Conservation (phyloP, 306 rosid genomes). For the Vigna hirtella region DNA sequence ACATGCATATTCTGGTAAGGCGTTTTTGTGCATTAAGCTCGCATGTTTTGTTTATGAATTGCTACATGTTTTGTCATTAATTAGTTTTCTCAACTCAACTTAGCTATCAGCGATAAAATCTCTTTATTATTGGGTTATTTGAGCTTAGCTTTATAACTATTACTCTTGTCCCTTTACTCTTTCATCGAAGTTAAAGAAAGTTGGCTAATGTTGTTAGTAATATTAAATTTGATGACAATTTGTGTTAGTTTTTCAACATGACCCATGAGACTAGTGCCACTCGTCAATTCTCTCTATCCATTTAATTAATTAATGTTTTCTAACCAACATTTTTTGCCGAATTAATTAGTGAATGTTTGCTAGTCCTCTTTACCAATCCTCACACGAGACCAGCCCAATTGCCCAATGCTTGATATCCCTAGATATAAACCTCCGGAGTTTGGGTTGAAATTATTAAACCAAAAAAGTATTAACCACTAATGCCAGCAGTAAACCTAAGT, state of each 20-base stretch:
- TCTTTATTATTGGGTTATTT: neutral
- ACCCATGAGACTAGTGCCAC: neutral
- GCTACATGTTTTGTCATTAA: constrained; percentile 7
- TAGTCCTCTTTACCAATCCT: neutral
- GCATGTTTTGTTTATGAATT: constrained; percentile 5
- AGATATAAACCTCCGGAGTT: neutral
- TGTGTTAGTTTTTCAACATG: neutral
- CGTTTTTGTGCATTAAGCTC: neutral
- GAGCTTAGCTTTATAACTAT: neutral
- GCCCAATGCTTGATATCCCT: neutral
- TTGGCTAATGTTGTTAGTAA: neutral
- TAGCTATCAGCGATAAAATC: neutral
- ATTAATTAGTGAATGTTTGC: neutral
- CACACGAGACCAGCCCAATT: neutral
- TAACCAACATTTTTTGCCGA: no score
- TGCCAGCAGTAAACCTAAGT: constrained; percentile 10
- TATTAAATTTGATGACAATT: neutral
- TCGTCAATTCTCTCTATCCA: neutral
- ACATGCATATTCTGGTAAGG: neutral
- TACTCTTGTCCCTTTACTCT: neutral
- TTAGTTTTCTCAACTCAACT: constrained; percentile 18
- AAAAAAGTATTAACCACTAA: neutral
- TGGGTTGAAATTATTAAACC: neutral
- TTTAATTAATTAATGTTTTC: neutral
- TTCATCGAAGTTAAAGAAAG: neutral